These are phyloP conservation scores for Emydomyces testavorans DNA, from an alignment of 2,329 filamentous ascomycete species.

Conservation along the genomic window DNA sequence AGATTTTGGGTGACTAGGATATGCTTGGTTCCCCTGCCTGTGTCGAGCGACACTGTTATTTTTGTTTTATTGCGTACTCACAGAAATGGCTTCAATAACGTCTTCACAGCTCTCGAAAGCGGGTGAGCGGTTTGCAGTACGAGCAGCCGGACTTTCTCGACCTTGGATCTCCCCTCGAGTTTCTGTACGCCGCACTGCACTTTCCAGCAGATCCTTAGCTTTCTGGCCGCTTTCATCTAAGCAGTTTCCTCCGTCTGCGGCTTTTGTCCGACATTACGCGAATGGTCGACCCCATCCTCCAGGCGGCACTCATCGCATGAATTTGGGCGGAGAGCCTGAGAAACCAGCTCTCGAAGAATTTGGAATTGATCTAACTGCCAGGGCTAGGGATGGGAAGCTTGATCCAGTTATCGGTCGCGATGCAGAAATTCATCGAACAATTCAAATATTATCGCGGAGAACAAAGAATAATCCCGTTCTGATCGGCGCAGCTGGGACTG, in stretches of 20 bases:
- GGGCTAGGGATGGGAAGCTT: conserved; percentile 75
- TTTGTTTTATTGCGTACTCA: not conserved
- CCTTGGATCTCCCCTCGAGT: not conserved
- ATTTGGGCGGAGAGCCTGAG: conserved; percentile 62
- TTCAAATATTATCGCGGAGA: conserved; percentile 80
- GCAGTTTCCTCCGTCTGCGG: conserved; percentile 11
- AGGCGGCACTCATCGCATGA: conserved; percentile 88
- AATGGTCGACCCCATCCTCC: conserved; percentile 64
- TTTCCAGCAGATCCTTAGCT: conserved; percentile 1
- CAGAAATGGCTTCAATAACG: conserved; percentile 2
- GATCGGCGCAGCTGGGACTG: conserved; percentile 83
- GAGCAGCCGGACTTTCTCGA: conserved; percentile 1
- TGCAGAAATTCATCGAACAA: conserved; percentile 81
- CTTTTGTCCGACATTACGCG: conserved; percentile 40
- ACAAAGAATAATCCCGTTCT: conserved; percentile 95
- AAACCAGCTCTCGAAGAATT: conserved; percentile 85
- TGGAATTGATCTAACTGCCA: conserved; percentile 77
- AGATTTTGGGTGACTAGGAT: not conserved
- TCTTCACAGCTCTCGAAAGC: conserved; percentile 2
- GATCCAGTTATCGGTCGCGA: conserved; percentile 94
- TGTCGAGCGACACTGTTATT: not conserved
- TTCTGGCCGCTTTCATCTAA: not conserved
- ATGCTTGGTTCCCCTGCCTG: not conserved
- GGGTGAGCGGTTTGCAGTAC: conserved; percentile 1
- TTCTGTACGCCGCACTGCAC: not conserved